Base-by-base conservation (phyloP, 441 rosid genomes). In the Mallotus japonicus region DNA sequence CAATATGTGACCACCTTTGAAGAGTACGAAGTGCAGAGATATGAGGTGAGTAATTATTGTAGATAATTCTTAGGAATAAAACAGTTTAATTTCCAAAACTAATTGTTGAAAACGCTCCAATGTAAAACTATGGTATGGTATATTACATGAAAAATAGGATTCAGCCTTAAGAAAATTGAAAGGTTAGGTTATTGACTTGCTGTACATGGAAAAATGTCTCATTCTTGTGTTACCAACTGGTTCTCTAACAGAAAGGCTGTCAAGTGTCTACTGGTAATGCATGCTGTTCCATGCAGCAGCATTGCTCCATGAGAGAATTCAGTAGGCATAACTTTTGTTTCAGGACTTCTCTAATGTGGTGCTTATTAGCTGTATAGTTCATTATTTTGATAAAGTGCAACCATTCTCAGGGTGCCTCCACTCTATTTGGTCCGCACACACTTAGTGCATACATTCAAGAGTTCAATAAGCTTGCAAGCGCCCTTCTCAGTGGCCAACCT, bases 1-100 rank as follows among this genome's bases (percentile, higher is more conserved):
- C 97, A 92, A 79, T 94, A 94, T 69, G 83, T 94, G 74, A 89
- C 99, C 47, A 90, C 99, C 73, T 88, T 90, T 68, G 99, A 92
- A 77, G 99, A 94, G 85, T 94, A 92, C 58, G 70, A 90, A 80
- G 79, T 89, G 61, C 99, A 94, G 85, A 87, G 95, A 90, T 94
- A 94, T 14, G 99, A 94, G 88, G 99, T 88, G 76, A 80, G 85
- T 77, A 70, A 70, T 70, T 53, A 57, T 28, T 28, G 40, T 32
- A 17, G 14, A 34, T 62, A 42, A 51, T 59, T 47, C 9, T 42
- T n/a, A 50, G 5, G 28, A 46, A 57, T 2, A 42, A 15, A 15
- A 37, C 2, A 17, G 55, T 53, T 64, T 46, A 6, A 55, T 57
- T 19, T 17, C 11, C 17, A 54, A 32, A 61, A 32, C 40, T 59